A percentile compares a stretch with the other conserved stretches of the same genome.
These are phyloP conservation scores for Begonia peltatifolia DNA, from an alignment of 306 rosid species.

Conservation along the genomic window DNA sequence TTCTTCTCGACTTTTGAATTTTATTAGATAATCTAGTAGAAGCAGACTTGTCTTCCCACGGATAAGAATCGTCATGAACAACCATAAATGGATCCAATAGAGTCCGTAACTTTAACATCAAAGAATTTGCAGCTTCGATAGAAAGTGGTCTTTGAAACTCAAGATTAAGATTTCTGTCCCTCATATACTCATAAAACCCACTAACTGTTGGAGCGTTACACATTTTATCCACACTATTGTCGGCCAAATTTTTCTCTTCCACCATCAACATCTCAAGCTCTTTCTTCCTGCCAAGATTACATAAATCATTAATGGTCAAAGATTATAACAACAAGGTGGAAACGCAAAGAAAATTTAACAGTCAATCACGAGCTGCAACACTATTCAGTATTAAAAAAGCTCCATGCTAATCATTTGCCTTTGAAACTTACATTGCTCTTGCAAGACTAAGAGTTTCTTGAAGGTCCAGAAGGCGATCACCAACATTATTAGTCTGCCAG, in stretches of 20 bases:
- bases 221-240: slow-evolving; percentile 17
- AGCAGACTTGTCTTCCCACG: slow-evolving; percentile 76
- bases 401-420: not conserved
- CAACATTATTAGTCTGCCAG: slow-evolving; percentile 50
- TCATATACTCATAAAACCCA: slow-evolving; percentile 22
- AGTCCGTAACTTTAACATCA: slow-evolving; percentile 42
- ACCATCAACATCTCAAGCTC: slow-evolving; percentile 58
- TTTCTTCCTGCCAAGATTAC: slow-evolving; percentile 33
- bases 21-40: slow-evolving; percentile 33
- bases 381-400: not conserved
- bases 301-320: not conserved
- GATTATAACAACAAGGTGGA: not conserved
- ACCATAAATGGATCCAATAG: slow-evolving; percentile 54
- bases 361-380: not conserved
- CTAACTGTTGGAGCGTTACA: slow-evolving; percentile 14
- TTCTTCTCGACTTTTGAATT: slow-evolving; percentile 39
- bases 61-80: slow-evolving; percentile 35
- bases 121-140: slow-evolving; percentile 42
- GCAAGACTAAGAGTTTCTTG: slow-evolving; percentile 57
- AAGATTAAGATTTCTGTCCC: slow-evolving; percentile 28
- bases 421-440: slow-evolving; percentile 38
- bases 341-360: slow-evolving; percentile 7
- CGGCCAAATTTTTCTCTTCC: slow-evolving; percentile 28
- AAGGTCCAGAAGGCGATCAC: slow-evolving; percentile 32
- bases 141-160: slow-evolving; percentile 50